phyloP scores from a whole-genome alignment of 163 green algal species.

The Scenedesmus sp. region DNA sequence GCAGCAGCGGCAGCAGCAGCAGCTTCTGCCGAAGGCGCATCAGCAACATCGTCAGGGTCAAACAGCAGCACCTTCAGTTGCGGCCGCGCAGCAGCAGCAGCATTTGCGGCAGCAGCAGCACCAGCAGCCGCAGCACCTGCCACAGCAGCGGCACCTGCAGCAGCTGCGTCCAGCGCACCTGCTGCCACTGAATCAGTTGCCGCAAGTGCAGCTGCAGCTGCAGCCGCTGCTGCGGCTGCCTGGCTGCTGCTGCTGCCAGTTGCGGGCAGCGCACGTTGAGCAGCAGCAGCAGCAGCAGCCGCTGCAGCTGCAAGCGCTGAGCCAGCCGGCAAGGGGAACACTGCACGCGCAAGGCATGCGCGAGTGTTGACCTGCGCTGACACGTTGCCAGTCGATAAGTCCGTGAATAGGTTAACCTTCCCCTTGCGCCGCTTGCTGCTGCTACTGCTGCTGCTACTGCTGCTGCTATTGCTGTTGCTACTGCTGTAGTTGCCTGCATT shows the following conservation, averaged over 20 bases:
- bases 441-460: neutral
- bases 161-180: neutral
- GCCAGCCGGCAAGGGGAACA: slow-evolving; percentile 23
- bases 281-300: neutral
- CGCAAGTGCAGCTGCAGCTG: neutral
- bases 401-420: neutral
- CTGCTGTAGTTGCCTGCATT: neutral
- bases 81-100: slow-evolving; percentile 31
- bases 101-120: neutral
- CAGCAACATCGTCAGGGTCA: slow-evolving; percentile 25
- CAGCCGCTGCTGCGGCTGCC: neutral
- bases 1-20: neutral
- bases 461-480: neutral
- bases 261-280: neutral
- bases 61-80: slow-evolving; percentile 19
- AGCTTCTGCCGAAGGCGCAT: neutral
- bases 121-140: neutral
- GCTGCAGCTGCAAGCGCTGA: slow-evolving; percentile 9
- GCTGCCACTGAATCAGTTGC: neutral
- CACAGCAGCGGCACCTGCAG: slow-evolving; percentile 8
- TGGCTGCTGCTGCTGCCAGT: neutral
- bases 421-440: neutral
- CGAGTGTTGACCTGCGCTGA: neutral
- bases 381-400: slow-evolving; percentile 3
- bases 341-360: neutral